phyloP scores from a whole-genome alignment of 345 rosid genomes.

The Moricandia arvensis region DNA sequence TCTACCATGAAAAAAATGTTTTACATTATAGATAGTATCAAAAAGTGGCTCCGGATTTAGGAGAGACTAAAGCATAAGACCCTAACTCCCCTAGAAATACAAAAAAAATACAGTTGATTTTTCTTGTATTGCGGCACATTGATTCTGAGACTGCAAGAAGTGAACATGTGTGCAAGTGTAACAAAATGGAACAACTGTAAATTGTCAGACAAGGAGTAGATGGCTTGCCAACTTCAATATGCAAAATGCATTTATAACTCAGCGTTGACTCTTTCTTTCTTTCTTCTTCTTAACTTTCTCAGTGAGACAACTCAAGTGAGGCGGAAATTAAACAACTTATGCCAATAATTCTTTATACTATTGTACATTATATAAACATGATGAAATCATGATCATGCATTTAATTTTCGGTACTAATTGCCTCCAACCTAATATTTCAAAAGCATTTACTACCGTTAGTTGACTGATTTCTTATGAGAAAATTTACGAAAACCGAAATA shows the following conservation, averaged over 20 bases:
- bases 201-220: conserved; percentile 28
- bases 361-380: background rate
- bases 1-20: no score
- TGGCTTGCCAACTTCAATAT: conserved; percentile 22
- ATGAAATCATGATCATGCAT: conserved; percentile 29
- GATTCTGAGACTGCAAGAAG: background rate
- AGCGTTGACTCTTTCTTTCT: conserved; percentile 17
- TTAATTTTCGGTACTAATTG: conserved; percentile 22
- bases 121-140: background rate
- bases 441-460: conserved; percentile 21
- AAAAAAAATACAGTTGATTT: no score
- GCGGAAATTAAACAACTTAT: background rate
- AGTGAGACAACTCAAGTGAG: conserved; percentile 12
- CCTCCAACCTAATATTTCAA: conserved; percentile 23
- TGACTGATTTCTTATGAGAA: conserved; percentile 9
- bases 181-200: conserved; percentile 30
- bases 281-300: background rate
- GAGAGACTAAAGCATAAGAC: no score
- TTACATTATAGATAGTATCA: no score
- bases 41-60: no score
- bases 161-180: background rate
- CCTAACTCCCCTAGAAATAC: no score
- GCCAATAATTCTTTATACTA: background rate
- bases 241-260: conserved; percentile 29
- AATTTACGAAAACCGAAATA: background rate